A percentile compares a stretch with the other conserved stretches of the same genome.
Conservation (phyloP, 1,139 yeast genomes). For the Pichia sp. region DNA sequence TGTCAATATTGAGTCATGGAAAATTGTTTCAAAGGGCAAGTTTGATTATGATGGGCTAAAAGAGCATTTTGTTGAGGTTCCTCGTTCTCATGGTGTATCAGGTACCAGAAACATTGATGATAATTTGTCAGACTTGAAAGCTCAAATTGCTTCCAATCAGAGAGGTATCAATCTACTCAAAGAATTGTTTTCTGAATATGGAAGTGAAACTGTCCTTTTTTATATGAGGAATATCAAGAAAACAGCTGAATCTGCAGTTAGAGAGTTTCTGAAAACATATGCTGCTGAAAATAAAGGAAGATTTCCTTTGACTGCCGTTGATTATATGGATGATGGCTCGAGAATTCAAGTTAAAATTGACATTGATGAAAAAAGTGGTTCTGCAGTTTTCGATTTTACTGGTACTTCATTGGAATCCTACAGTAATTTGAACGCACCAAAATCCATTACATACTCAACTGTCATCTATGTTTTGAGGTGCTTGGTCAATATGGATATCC, state of each 20-base stretch:
- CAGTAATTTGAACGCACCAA: conserved; percentile 43
- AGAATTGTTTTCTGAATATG: conserved; percentile 47
- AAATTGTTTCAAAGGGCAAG: conserved; percentile 51
- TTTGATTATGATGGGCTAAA: conserved; percentile 48
- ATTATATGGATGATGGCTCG: conserved; percentile 12
- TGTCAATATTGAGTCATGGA: conserved; percentile 53
- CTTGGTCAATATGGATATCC: conserved; percentile 42
- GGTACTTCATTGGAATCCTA: conserved; percentile 46
- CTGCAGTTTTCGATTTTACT: conserved; percentile 51
- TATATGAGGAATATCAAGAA: conserved; percentile 61
- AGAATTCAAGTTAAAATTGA: conserved; percentile 41
- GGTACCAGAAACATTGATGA: conserved; percentile 59
- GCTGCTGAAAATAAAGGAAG: background rate
- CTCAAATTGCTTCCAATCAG: conserved; percentile 65
- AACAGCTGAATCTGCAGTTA: conserved; percentile 55
- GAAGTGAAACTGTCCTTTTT: conserved; percentile 46
- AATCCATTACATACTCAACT: conserved; percentile 41
- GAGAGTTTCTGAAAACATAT: conserved; percentile 25
- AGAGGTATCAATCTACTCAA: conserved; percentile 53
- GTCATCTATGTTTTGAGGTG: conserved; percentile 43
- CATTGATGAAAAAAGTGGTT: conserved; percentile 37
- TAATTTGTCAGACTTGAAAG: conserved; percentile 59
- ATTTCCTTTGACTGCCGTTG: conserved; percentile 38
- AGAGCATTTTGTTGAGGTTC: conserved; percentile 48
- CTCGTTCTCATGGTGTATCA: conserved; percentile 51